These are phyloP conservation scores for Scleromitrula shiraiana DNA, from an alignment of 2,329 filamentous ascomycete species.

Conservation along the genomic window DNA sequence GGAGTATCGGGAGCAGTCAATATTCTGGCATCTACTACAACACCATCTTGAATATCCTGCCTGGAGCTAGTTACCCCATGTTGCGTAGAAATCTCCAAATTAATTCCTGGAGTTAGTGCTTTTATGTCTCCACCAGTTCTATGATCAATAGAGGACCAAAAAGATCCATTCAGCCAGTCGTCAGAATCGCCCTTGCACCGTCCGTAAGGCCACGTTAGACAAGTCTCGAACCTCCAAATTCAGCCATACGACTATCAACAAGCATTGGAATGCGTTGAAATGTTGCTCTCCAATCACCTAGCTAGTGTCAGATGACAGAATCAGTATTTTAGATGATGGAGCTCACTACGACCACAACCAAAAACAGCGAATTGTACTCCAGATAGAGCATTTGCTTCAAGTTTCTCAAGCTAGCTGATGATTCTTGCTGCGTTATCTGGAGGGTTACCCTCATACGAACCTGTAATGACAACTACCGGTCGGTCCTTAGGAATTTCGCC, in stretches of 20 bases:
- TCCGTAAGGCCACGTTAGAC: neutral
- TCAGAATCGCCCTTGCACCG: slow-evolving; percentile 47
- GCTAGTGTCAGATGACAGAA: slow-evolving; percentile 4
- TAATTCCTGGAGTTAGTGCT: neutral
- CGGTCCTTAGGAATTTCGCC: slow-evolving; percentile 50
- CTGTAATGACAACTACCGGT: slow-evolving; percentile 58
- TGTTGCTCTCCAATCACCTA: slow-evolving; percentile 48
- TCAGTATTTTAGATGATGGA: slow-evolving; percentile 29
- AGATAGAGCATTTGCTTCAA: slow-evolving; percentile 36
- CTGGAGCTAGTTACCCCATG: slow-evolving; percentile 34
- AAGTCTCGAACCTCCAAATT: neutral
- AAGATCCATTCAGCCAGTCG: slow-evolving; percentile 52
- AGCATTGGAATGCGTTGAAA: slow-evolving; percentile 60
- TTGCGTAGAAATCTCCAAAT: slow-evolving; percentile 9
- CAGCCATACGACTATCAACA: slow-evolving; percentile 36
- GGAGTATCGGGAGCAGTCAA: slow-evolving; percentile 36
- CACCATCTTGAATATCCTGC: slow-evolving; percentile 53
- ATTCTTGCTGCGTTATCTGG: slow-evolving; percentile 65
- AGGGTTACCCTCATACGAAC: slow-evolving; percentile 67
- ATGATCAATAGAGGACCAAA: slow-evolving; percentile 35
- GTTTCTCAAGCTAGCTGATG: slow-evolving; percentile 51
- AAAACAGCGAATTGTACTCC: slow-evolving; percentile 59
- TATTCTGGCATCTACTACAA: slow-evolving; percentile 44
- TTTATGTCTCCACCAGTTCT: slow-evolving; percentile 12
- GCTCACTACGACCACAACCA: slow-evolving; percentile 49